Conservation (phyloP, 495 filamentous ascomycete genomes). For the Penicillium argentinense region DNA sequence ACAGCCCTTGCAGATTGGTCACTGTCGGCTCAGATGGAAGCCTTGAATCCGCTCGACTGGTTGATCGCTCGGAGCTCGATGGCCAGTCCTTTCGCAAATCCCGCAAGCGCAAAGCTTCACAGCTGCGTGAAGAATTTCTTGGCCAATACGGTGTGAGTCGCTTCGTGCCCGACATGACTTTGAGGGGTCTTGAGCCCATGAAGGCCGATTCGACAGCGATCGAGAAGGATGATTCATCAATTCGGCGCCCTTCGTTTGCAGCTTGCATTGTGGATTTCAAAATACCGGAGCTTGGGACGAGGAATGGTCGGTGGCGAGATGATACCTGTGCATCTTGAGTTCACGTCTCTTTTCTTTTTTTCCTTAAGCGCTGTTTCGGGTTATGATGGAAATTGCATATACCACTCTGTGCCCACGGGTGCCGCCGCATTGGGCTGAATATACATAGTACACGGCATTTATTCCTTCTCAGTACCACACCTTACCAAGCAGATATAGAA, state of each 20-base stretch:
- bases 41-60: conserved; percentile 16
- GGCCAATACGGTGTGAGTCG: conserved; percentile 26
- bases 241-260: conserved; percentile 34
- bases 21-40: conserved; percentile 31
- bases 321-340: conserved; percentile 3
- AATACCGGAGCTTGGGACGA: conserved; percentile 33
- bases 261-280: conserved; percentile 44
- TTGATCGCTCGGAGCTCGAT: conserved; percentile 12
- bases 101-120: conserved; percentile 33
- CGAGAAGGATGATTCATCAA: conserved; percentile 7
- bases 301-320: conserved; percentile 24
- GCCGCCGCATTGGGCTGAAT: too few species aligned
- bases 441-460: too few species aligned
- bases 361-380: too few species aligned
- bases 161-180: conserved; percentile 7
- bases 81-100: conserved; percentile 7
- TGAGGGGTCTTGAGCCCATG: conserved; percentile 9
- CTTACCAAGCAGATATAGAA: too few species aligned
- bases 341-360: too few species aligned
- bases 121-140: conserved; percentile 21
- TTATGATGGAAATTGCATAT: too few species aligned
- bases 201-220: background rate
- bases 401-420: too few species aligned
- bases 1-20: conserved; percentile 26
- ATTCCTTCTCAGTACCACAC: too few species aligned